Conservation (phyloP, 176 grass and related monocot genomes). For the Oryza meyeriana region DNA sequence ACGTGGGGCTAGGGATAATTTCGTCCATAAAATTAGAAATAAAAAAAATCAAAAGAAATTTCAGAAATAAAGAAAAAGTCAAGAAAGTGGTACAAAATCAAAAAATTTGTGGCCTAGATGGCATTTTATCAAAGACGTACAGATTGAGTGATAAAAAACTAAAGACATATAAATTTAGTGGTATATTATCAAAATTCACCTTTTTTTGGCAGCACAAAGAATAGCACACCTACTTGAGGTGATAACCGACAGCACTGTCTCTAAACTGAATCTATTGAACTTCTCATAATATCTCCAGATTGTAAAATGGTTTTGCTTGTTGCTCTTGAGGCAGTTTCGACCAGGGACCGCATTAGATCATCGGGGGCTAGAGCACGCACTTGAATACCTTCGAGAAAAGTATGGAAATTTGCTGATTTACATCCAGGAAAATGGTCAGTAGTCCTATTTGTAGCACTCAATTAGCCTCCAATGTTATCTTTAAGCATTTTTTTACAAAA, state of each 20-base stretch:
- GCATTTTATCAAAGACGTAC: too few relatives aligned
- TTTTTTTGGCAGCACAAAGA: not conserved
- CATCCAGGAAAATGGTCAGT: conserved; percentile 46
- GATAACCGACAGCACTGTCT: not conserved
- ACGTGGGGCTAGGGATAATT: too few relatives aligned
- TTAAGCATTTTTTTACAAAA: not conserved
- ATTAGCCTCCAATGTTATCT: not conserved
- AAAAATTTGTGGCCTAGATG: too few relatives aligned
- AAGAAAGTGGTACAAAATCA: too few relatives aligned
- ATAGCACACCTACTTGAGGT: not conserved
- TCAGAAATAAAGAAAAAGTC: too few relatives aligned
- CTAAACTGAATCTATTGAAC: not conserved
- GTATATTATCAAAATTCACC: too few relatives aligned
- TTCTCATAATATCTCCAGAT: not conserved
- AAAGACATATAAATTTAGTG: too few relatives aligned
- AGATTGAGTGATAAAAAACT: too few relatives aligned
- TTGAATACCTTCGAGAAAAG: conserved; percentile 36
- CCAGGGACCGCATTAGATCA: conserved; percentile 6
- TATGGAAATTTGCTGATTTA: conserved; percentile 45
- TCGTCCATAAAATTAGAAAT: too few relatives aligned
- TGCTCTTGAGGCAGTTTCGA: not conserved
- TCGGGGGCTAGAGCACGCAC: conserved; percentile 25
- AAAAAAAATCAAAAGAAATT: too few relatives aligned
- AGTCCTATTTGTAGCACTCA: not conserved
- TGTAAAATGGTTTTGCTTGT: not conserved